phyloP scores from a whole-genome alignment of 2,329 filamentous ascomycete genomes.

The Ramichloridium luteum region DNA sequence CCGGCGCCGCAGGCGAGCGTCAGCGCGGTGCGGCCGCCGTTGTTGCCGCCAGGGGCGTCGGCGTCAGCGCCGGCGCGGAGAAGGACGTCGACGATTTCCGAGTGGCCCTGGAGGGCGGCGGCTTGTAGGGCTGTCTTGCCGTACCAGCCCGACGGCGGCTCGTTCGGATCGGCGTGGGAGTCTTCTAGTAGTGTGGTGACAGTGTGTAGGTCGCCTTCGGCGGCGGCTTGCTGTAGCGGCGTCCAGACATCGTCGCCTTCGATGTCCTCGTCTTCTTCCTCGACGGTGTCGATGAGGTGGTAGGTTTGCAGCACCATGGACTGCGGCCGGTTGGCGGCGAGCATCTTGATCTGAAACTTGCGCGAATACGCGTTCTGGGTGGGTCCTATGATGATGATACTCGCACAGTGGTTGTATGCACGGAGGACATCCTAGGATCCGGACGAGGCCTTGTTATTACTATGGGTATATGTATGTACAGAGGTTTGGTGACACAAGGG shows the following conservation, averaged over 20 bases:
- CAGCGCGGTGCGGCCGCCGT: constrained; percentile 11
- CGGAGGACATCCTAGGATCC: too few species aligned
- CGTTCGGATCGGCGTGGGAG: constrained; percentile 9
- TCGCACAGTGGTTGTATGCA: too few species aligned
- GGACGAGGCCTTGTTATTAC: too few species aligned
- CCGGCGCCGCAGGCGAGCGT: constrained; percentile 12
- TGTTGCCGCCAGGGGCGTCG: constrained; percentile 13
- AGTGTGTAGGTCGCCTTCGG: constrained; percentile 6
- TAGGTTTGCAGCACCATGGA: too few species aligned
- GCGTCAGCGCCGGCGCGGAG: constrained; percentile 9
- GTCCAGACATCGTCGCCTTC: constrained; percentile 12
- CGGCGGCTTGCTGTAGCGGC: constrained; percentile 11
- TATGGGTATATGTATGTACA: too few species aligned
- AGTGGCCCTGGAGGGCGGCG: constrained; percentile 10
- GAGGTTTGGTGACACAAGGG: too few species aligned
- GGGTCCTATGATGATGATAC: too few species aligned
- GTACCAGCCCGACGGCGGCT: constrained; percentile 14
- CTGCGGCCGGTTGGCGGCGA: too few species aligned
- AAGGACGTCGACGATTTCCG: constrained; percentile 10
- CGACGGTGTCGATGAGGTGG: too few species aligned
- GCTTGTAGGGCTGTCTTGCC: constrained; percentile 17
- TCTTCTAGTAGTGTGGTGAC: constrained; percentile 7
- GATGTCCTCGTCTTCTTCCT: constrained; percentile 2
- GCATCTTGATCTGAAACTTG: too few species aligned
- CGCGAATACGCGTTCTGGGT: too few species aligned